Conservation (phyloP, 2,329 filamentous ascomycete genomes). For the Epichloe gansuensis region DNA sequence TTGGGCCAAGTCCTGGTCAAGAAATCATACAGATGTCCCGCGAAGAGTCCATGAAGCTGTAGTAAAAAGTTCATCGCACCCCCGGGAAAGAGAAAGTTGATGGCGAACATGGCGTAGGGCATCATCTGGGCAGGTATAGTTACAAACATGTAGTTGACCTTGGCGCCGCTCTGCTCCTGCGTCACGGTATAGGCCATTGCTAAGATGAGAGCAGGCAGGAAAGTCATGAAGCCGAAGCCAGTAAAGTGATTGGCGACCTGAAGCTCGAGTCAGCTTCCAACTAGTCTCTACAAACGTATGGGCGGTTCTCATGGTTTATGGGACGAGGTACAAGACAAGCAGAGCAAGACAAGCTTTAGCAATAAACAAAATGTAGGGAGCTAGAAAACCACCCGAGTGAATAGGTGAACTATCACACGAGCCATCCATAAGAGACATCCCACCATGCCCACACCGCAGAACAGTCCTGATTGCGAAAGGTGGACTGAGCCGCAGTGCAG, state of each 20-base stretch:
- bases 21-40: slow-evolving; percentile 86
- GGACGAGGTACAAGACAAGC: neutral
- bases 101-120: slow-evolving; percentile 65
- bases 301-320: neutral
- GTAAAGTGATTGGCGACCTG: slow-evolving; percentile 20
- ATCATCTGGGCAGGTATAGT: slow-evolving; percentile 71
- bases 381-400: slow-evolving; percentile 46
- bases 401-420: slow-evolving; percentile 39
- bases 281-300: neutral
- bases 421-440: slow-evolving; percentile 60
- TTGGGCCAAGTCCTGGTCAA: slow-evolving; percentile 76
- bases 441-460: slow-evolving; percentile 61
- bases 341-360: neutral
- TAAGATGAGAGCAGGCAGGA: slow-evolving; percentile 55
- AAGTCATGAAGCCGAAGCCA: slow-evolving; percentile 26
- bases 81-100: slow-evolving; percentile 54
- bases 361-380: slow-evolving; percentile 42
- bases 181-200: slow-evolving; percentile 73
- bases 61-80: slow-evolving; percentile 44
- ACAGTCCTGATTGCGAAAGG: slow-evolving; percentile 57
- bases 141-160: slow-evolving; percentile 69
- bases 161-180: slow-evolving; percentile 70
- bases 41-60: slow-evolving; percentile 66
- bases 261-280: slow-evolving; percentile 11
- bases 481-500: slow-evolving; percentile 45